Base-by-base conservation (phyloP, 768 basidiomycete species). In the Tulasnella calospora region DNA sequence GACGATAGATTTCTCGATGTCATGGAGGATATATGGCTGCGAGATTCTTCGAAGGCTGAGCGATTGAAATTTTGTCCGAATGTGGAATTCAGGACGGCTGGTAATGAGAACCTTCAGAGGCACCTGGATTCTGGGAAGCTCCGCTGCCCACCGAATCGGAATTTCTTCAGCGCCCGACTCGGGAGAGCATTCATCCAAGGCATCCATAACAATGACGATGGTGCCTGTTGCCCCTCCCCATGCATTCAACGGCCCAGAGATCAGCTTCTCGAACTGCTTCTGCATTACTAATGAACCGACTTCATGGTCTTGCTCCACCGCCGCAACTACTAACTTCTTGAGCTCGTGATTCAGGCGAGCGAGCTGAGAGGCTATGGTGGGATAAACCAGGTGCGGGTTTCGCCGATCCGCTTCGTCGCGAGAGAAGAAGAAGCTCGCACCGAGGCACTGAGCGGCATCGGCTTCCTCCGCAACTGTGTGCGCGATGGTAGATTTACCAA, bases 401-500 rank as follows among this genome's bases (percentile, higher is more conserved):
- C 81, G 78, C 1, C 80, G 77, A 36, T 82, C 70, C 19, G 78
- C 81, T 17, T 81, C 73, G 40, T 80, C 71, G 19, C 81, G 80
- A 46, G 82, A 81, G 77, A 85, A 86, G n/a, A n/a, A n/a, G n/a
- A n/a, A n/a, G n/a, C n/a, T n/a, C n/a, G n/a, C n/a, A n/a, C n/a
- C n/a, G n/a, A 79, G 83, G 84, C 83, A 1, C 85, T 85, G 19
- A 86, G 83, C 57, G 6, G 81, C 74, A 19, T 80, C 70, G 23
- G 83, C 81, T n/a, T 74, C 74, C 7, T 81, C 30, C 13, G 84
- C 83, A 35, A 86, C 78, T 7, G 84, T 83, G 47, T 84, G 83
- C 7, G 85, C 83, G n/a, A 87, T 84, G 27, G 85, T 80, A 3
- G 85, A 85, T 80, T 86, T 86, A 10, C 86, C 86, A 9, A 80